phyloP scores from a whole-genome alignment of 163 green algal genomes.

The Scenedesmus sp. region DNA sequence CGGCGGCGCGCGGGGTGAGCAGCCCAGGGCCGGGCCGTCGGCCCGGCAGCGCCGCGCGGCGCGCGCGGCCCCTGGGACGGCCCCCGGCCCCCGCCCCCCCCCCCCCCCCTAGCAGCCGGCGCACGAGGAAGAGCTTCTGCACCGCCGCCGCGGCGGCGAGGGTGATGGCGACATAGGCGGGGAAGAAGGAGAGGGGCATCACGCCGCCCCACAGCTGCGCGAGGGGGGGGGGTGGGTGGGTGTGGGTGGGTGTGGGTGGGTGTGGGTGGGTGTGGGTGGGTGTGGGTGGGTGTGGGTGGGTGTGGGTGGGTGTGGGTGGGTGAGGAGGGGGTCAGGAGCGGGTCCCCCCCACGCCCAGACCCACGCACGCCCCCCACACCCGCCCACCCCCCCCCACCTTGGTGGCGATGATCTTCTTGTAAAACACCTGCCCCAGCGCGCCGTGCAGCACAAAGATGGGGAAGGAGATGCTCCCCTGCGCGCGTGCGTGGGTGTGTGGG shows the following conservation, averaged over 20 bases:
- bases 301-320: no score
- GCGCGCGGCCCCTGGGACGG: neutral
- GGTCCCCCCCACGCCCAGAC: no score
- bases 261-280: no score
- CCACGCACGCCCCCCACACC: neutral
- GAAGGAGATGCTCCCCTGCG: constrained; percentile 45
- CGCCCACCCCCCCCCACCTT: constrained; percentile 11
- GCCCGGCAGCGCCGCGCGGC: neutral
- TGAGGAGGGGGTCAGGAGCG: no score
- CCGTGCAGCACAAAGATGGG: constrained; percentile 47
- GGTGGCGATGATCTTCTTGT: constrained; percentile 48
- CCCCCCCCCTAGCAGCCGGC: neutral
- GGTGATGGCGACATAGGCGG: constrained; percentile 39
- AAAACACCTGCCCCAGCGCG: constrained; percentile 44
- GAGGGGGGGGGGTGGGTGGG: no score
- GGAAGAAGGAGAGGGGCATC: constrained; percentile 45
- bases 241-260: no score
- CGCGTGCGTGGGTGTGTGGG: no score
- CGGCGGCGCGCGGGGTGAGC: neutral
- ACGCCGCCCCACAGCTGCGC: constrained; percentile 26
- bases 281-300: no score
- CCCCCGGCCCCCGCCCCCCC: neutral
- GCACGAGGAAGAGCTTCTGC: constrained; percentile 47
- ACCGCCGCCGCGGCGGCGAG: constrained; percentile 8
- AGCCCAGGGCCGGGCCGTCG: no score